These are phyloP conservation scores for Onygenales sp. DNA, from an alignment of 2,329 filamentous ascomycete genomes.

Conservation along the genomic window DNA sequence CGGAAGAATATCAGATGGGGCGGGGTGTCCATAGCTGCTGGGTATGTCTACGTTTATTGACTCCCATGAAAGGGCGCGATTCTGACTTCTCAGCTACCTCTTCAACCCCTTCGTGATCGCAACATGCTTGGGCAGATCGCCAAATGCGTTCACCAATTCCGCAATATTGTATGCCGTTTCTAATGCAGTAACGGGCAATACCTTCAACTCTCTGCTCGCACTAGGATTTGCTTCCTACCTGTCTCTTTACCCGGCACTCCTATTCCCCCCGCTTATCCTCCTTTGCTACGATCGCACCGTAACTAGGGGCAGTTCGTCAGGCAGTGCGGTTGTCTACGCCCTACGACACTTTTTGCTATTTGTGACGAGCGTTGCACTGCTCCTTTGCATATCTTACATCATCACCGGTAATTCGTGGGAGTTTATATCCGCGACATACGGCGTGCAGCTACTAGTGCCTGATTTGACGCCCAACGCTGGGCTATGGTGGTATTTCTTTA, in stretches of 20 bases:
- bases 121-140: slow-evolving; percentile 82
- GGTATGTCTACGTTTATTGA: slow-evolving; percentile 42
- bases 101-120: slow-evolving; percentile 93
- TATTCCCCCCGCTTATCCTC: slow-evolving; percentile 72
- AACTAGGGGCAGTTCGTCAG: slow-evolving; percentile 23
- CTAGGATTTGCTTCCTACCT: slow-evolving; percentile 82
- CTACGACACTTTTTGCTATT: slow-evolving; percentile 46
- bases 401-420: slow-evolving; percentile 74
- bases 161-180: slow-evolving; percentile 77
- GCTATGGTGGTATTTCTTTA: slow-evolving; percentile 99
- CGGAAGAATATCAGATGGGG: slow-evolving; percentile 66
- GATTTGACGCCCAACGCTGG: slow-evolving; percentile 93
- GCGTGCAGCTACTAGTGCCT: slow-evolving; percentile 79
- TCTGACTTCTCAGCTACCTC: slow-evolving; percentile 55
- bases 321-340: slow-evolving; percentile 40
- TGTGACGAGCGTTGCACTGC: slow-evolving; percentile 43
- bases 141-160: slow-evolving; percentile 77
- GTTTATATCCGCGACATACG: slow-evolving; percentile 82
- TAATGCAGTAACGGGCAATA: slow-evolving; percentile 65
- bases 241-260: slow-evolving; percentile 80
- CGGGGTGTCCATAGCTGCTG: slow-evolving; percentile 65
- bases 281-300: slow-evolving; percentile 64
- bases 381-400: slow-evolving; percentile 63
- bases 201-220: slow-evolving; percentile 69
- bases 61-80: background rate